Percentiles rank a stretch among this genome's conserved stretches.
phyloP scores from a whole-genome alignment of 306 rosid genomes.

The Cucurbita ficifolia region DNA sequence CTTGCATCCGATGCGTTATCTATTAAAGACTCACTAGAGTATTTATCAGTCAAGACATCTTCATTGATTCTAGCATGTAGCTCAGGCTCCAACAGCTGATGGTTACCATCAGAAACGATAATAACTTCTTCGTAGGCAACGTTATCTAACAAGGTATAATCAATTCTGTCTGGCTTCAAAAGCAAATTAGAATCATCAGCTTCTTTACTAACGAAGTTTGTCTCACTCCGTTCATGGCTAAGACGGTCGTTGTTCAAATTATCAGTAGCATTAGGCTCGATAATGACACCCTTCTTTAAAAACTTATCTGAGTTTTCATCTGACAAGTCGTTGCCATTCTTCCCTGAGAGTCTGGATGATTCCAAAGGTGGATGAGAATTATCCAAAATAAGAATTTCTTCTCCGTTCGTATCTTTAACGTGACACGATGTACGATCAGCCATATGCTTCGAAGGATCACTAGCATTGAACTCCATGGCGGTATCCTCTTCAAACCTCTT shows the following conservation, averaged over 20 bases:
- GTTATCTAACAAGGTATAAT: conserved; percentile 12
- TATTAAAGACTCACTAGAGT: conserved; percentile 11
- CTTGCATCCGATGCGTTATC: conserved; percentile 11
- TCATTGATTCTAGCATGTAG: conserved; percentile 12
- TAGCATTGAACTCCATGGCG: neutral
- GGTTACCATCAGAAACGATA: conserved; percentile 5
- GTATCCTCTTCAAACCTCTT: neutral
- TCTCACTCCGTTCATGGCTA: conserved; percentile 7
- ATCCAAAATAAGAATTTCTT: neutral
- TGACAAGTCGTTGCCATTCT: conserved; percentile 8
- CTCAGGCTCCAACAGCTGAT: conserved; percentile 14
- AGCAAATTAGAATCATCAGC: conserved; percentile 14
- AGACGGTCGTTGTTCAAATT: conserved; percentile 14
- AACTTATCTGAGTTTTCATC: conserved; percentile 14
- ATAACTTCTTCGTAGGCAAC: conserved; percentile 6
- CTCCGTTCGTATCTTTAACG: neutral
- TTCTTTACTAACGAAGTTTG: conserved; percentile 9
- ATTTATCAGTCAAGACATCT: conserved; percentile 14
- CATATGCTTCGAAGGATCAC: neutral
- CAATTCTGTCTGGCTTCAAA: conserved; percentile 13
- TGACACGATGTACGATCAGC: neutral
- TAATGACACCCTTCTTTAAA: neutral
- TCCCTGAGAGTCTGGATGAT: neutral
- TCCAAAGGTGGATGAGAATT: neutral
- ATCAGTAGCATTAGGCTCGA: conserved; percentile 17